Evolutionary conservation across 192 early-diverging fungal species (phyloP), one percentile per base, ranked within the genome.

Genomic region (Coemansia sp.): DNA sequence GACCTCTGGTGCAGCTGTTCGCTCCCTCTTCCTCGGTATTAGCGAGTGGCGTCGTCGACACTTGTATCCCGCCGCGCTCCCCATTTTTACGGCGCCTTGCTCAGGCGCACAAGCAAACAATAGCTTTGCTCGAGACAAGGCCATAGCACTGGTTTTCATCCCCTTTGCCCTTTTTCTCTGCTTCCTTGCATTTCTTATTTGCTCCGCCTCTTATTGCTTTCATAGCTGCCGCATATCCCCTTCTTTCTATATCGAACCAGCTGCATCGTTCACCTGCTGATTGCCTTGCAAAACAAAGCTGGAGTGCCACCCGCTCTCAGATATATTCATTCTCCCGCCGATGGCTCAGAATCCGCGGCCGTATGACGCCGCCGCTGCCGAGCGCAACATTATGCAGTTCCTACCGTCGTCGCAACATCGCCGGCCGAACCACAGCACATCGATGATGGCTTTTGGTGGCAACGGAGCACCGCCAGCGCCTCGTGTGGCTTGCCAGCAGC

Each of bases 301-400:
- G 18, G 18, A 18, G 45, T 21, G 45, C 18, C 45, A 46, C 45
- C 45, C 45, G 45, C 39, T 42, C 39, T 20, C n/a, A 18, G 45
- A 46, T 46, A 46, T 16, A 46, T 62, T 43, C 31, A 56, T 65
- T 9, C 24, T 43, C 31, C 33, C 38, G 18, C 8, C 31, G 14
- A 73, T 67, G 71, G 46, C 60, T 38, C 71, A 67, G 60, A 20
- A 38, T 37, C 26, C 66, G 43, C 62, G 74, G 36, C 66, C 63
- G 45, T 76, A 67, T 9, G 61, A 66, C 37, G 39, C 62, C 31
- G 60, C 45, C 13, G 59, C 59, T 35, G 34, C 46, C 60, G 56
- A 33, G 45, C 42, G 20, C 66, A 50, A 59, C 66, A 45, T 5
- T 46, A 57, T 48, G 20, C 69, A 67, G 24, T 40, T 66, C 39